Evolutionary conservation across 129 eudicot species (phyloP), one percentile per base, ranked within the genome.

Genomic region (sunflower (Helianthus annuus)): DNA sequence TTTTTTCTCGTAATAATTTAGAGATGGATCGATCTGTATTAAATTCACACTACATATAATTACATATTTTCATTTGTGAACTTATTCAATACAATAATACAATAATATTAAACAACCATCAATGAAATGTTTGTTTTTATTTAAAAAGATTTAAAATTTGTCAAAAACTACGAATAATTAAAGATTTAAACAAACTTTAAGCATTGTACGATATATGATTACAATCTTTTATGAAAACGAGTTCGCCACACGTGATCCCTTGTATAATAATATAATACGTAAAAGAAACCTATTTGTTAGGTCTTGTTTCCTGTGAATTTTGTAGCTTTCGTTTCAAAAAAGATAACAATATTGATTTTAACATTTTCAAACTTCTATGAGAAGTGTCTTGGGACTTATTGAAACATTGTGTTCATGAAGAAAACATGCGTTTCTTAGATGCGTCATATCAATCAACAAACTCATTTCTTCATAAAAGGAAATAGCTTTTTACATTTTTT

Each of bases 201-300:
- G 24, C 24, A 58, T 3, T 24, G 38, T 58, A 22, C 29, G 39
- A 24, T 27, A 34, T 38, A 69, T 54, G 38, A 4, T 4, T 45
- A 10, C 76, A 29, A 13, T 8, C 7, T 36, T 15, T 52, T 74
- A 10, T 74, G 63, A 22, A 73, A 52, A 65, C 64, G 55, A 52
- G 46, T 66, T 75, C 10, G 39, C 57, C 19, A 64, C 67, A 67
- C 67, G 59, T 57, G 52, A 68, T 19, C 54, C 22, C 69, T n/a
- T 12, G 61, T 45, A 46, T 58, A 29, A 34, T 48, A 46, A 44
- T 55, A 44, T 61, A 60, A 76, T 67, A 68, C 80, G 80, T 76
- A 58, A 68, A 76, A 76, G 74, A 76, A 76, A 76, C 15, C 53
- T 9, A 17, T 68, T 36, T 76, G 63, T 67, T 76, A 76, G 80